Percentiles rank a stretch among this genome's conserved stretches.
These are phyloP conservation scores for Raddia distichophylla DNA, from an alignment of 176 grass and related monocot species.

Conservation along the genomic window DNA sequence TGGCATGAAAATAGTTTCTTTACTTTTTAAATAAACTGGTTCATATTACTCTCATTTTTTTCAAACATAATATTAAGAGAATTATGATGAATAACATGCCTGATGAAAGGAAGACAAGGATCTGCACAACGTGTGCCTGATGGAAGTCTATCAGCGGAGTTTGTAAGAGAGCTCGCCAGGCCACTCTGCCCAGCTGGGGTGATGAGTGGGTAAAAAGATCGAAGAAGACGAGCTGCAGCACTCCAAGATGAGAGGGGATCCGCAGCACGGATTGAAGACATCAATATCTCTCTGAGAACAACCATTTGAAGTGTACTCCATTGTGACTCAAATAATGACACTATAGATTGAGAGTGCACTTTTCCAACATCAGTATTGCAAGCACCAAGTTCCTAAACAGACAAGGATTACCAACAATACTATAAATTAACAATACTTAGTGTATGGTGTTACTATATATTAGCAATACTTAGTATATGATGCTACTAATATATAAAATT, in stretches of 20 bases:
- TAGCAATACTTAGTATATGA: slow-evolving; percentile 20
- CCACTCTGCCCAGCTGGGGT: slow-evolving; percentile 97
- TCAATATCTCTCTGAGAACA: slow-evolving; percentile 92
- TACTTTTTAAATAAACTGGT: background rate
- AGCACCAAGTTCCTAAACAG: slow-evolving; percentile 50
- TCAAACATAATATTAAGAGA: slow-evolving; percentile 30
- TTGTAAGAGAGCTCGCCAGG: slow-evolving; percentile 87
- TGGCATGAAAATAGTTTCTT: background rate
- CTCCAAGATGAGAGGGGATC: slow-evolving; percentile 96
- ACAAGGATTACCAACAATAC: slow-evolving; percentile 30
- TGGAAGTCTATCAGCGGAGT: slow-evolving; percentile 89
- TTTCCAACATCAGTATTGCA: slow-evolving; percentile 63
- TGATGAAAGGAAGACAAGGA: slow-evolving; percentile 98
- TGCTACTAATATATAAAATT: slow-evolving; percentile 28
- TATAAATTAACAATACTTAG: slow-evolving; percentile 38
- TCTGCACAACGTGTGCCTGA: slow-evolving; percentile 92
- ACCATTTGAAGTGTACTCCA: slow-evolving; percentile 99
- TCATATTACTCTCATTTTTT: background rate
- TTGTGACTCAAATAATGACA: slow-evolving; percentile 87
- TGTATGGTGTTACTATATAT: slow-evolving; percentile 26
- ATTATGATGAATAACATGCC: slow-evolving; percentile 45
- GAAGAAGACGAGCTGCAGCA: slow-evolving; percentile 90
- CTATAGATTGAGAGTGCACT: slow-evolving; percentile 64
- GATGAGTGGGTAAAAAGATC: slow-evolving; percentile 98
- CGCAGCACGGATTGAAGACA: slow-evolving; percentile 90